A percentile compares a stretch with the other conserved stretches of the same genome.
Conservation (phyloP, 768 basidiomycete species). For the Lentinula sp. region DNA sequence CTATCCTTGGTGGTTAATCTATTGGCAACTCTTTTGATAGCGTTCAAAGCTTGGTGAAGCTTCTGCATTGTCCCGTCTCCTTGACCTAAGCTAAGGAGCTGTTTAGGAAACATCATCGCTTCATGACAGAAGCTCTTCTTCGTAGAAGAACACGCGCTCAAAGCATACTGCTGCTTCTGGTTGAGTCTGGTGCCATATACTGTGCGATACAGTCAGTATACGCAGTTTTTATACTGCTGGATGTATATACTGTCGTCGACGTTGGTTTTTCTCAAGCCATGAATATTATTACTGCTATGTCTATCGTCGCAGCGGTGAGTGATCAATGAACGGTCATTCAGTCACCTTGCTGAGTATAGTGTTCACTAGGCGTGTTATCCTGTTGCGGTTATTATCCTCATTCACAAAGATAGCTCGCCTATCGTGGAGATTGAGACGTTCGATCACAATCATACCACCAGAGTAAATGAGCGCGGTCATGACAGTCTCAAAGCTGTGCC, state of each 20-base stretch:
- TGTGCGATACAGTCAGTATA: background rate
- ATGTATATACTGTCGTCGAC: background rate
- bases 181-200: background rate
- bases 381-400: background rate
- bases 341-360: background rate
- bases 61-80: background rate
- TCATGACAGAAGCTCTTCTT: background rate
- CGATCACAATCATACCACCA: too few species aligned
- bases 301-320: background rate
- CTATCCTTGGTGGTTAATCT: background rate
- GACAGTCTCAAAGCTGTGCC: too few species aligned
- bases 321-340: background rate
- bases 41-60: background rate
- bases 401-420: background rate
- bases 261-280: background rate
- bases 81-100: background rate
- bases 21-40: background rate
- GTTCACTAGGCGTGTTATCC: slow-evolving; percentile 1
- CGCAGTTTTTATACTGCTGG: background rate
- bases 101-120: background rate
- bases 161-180: background rate
- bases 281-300: background rate
- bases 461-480: too few species aligned
- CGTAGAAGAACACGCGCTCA: background rate
- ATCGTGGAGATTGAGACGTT: background rate